Percentiles rank a stretch among this genome's conserved stretches.
phyloP scores from a whole-genome alignment of 2,329 filamentous ascomycete species.

The Thelonectria discophora region DNA sequence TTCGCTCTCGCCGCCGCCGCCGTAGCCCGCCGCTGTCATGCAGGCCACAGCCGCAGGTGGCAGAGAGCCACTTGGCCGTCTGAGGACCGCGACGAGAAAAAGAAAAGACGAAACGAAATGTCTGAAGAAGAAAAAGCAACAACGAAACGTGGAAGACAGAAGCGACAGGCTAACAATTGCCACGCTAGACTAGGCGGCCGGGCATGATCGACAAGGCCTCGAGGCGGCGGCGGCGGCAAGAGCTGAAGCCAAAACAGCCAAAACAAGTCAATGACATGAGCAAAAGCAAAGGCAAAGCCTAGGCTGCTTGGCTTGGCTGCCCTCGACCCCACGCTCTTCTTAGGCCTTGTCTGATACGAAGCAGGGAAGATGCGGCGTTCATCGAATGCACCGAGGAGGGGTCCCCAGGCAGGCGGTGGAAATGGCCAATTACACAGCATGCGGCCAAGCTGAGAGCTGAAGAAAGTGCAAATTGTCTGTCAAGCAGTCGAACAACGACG shows the following conservation, averaged over 20 bases:
- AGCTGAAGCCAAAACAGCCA: slow-evolving; percentile 16
- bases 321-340: slow-evolving; percentile 13
- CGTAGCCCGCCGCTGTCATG: slow-evolving; percentile 24
- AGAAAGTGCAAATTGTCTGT: slow-evolving; percentile 1
- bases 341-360: slow-evolving; percentile 13
- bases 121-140: slow-evolving; percentile 7
- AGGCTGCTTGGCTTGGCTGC: too few species aligned
- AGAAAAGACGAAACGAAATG: slow-evolving; percentile 15
- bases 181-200: not conserved
- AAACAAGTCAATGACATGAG: not conserved
- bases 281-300: slow-evolving; percentile 2
- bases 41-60: slow-evolving; percentile 35
- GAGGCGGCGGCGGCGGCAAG: not conserved
- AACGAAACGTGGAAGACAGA: slow-evolving; percentile 24
- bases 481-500: not conserved
- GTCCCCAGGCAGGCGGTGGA: slow-evolving; percentile 1
- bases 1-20: slow-evolving; percentile 17
- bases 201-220: slow-evolving; percentile 22
- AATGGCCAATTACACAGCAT: not conserved
- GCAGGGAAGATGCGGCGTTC: slow-evolving; percentile 11
- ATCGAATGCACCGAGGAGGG: slow-evolving; percentile 1
- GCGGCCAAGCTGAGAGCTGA: not conserved
- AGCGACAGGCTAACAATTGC: too few species aligned
- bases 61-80: slow-evolving; percentile 14
- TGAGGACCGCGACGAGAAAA: slow-evolving; percentile 15